phyloP scores from a whole-genome alignment of 345 rosid species.

The Eucalyptus regnans region DNA sequence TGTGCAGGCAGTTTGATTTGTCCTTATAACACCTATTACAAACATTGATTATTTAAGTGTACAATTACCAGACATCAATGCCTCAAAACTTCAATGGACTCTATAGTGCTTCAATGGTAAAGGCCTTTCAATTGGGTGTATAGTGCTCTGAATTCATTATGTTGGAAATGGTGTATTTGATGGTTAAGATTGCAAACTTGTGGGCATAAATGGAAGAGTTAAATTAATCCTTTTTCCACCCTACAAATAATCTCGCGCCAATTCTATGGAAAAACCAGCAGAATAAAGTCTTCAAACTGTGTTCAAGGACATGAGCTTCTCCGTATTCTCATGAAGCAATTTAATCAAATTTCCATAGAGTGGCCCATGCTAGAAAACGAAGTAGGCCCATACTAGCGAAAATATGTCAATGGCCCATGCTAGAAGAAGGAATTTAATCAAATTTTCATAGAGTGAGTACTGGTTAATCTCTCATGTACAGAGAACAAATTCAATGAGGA shows the following conservation, averaged over 20 bases:
- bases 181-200: neutral
- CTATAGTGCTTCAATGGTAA: conserved; percentile 68
- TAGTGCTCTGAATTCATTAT: too few relatives aligned
- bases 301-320: too few relatives aligned
- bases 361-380: too few relatives aligned
- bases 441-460: too few relatives aligned
- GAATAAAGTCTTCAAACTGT: neutral
- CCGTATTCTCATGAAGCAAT: too few relatives aligned
- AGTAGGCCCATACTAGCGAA: too few relatives aligned
- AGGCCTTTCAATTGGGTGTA: neutral
- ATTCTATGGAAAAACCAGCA: neutral
- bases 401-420: too few relatives aligned
- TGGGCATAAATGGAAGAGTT: neutral
- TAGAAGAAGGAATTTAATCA: too few relatives aligned
- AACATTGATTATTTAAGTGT: conserved; percentile 58
- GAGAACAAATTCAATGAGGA: too few relatives aligned
- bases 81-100: conserved; percentile 71
- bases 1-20: conserved; percentile 55
- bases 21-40: conserved; percentile 22
- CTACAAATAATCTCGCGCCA: neutral
- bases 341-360: too few relatives aligned
- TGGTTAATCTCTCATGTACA: too few relatives aligned
- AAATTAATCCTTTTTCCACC: neutral
- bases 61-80: conserved; percentile 46
- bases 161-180: neutral